These are phyloP conservation scores for Zangia roseola DNA, from an alignment of 768 basidiomycete species.

Conservation along the genomic window DNA sequence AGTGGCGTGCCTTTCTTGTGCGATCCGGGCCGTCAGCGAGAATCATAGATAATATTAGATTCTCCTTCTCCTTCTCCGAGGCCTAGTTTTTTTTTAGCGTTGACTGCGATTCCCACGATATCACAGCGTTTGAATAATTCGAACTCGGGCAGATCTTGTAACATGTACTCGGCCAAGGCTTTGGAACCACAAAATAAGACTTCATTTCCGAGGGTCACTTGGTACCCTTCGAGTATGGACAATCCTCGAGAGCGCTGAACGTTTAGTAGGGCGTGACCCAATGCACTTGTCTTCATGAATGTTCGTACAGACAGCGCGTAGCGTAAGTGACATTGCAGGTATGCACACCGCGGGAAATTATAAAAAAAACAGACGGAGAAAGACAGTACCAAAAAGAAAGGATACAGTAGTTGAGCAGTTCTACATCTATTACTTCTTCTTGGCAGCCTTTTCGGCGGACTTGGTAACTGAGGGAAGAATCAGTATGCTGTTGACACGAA, in stretches of 20 bases:
- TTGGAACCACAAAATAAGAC: no score
- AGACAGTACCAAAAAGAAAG: slow-evolving; percentile 44
- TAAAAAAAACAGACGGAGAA: slow-evolving; percentile 40
- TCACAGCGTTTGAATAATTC: no score
- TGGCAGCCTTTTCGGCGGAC: slow-evolving; percentile 93
- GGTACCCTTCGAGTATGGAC: no score
- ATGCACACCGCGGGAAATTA: slow-evolving; percentile 29
- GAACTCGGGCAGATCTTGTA: no score
- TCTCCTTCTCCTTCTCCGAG: no score
- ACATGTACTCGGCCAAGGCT: no score
- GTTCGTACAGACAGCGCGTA: slow-evolving; percentile 48
- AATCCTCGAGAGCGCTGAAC: no score
- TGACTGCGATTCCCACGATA: no score
- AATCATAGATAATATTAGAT: no score
- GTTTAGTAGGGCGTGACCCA: slow-evolving; percentile 17
- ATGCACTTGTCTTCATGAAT: slow-evolving; percentile 38
- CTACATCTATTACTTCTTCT: slow-evolving; percentile 93
- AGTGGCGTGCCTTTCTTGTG: not conserved
- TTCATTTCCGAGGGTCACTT: no score
- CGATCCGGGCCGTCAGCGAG: no score
- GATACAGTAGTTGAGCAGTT: slow-evolving; percentile 56
- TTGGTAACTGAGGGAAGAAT: slow-evolving; percentile 65
- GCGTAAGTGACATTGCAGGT: slow-evolving; percentile 36
- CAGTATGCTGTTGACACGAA: slow-evolving; percentile 1
- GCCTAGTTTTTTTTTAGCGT: no score